Base-by-base conservation (phyloP, 805 yeast species). In the Wickerhamiella bombiphila region DNA sequence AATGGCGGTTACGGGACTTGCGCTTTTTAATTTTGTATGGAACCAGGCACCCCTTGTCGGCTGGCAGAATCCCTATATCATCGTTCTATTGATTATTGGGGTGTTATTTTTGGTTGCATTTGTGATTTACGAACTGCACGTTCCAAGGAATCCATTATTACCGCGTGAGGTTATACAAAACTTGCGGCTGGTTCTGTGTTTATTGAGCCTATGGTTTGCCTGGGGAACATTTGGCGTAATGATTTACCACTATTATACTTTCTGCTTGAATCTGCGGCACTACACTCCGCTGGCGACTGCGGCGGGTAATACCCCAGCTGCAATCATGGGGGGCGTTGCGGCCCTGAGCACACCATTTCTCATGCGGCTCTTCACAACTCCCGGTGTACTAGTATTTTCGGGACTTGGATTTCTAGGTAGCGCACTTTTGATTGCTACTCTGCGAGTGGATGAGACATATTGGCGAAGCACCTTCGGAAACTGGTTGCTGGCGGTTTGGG, bases 221-320 rank as follows among this genome's bases (percentile, higher is more conserved):
- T 80, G 91, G 91, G 76, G 81, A 1, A 68, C 80, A 15, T 80
- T 79, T 58, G 85, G 88, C 2, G 63, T 77, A 20, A 77, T 80
- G 74, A 61, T 74, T n/a, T 77, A 63, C 49, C 79, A 76, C 55
- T 68, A 68, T 42, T 73, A 70, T 65, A 61, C 65, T 20, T 65
- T 72, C 34, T 47, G 68, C 22, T 48, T 69, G 38, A 68, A 71
- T 37, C 49, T 78, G 20, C 63, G 76, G n/a, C 51, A 61, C 7
- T 65, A 69, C 47, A 38, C 64, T 36, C 60, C 74, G 42, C 32
- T 76, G 47, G 58, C 57, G 48, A 50, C 74, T 43, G 57, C 72
- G 43, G 62, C 68, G 3, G 60, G 67, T n/a, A 56, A 65, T 38
- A 48, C 58, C 3, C 70, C 74, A 3, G 59, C 65, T 6, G 58